phyloP scores from a whole-genome alignment of 1,139 yeast species.

The Suhomyces terraborum region DNA sequence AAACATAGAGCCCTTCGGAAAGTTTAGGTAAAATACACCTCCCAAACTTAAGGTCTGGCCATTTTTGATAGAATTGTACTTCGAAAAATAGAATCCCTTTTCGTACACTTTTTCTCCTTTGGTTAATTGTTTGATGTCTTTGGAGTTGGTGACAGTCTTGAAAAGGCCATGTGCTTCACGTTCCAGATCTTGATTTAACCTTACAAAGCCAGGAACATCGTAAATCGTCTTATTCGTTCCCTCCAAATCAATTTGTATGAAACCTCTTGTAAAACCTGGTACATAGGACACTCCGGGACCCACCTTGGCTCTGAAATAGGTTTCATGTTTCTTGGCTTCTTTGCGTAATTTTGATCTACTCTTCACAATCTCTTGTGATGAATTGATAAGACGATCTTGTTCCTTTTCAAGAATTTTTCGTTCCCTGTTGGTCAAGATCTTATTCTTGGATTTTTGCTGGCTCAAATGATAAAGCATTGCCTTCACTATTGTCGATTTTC shows the following conservation, averaged over 20 bases:
- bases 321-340: constrained; percentile 18
- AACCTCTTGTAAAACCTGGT: constrained; percentile 60
- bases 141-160: constrained; percentile 28
- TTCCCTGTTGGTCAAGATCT: constrained; percentile 14
- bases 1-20: constrained; percentile 45
- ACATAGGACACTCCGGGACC: constrained; percentile 53
- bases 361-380: constrained; percentile 5
- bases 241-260: constrained; percentile 35
- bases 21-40: constrained; percentile 56
- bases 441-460: constrained; percentile 11
- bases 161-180: constrained; percentile 33
- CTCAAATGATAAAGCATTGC: constrained; percentile 39
- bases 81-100: constrained; percentile 37
- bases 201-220: constrained; percentile 60
- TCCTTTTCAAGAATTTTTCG: constrained; percentile 20
- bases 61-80: constrained; percentile 43
- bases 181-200: constrained; percentile 8
- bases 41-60: constrained; percentile 56
- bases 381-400: constrained; percentile 21
- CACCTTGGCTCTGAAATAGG: constrained; percentile 22
- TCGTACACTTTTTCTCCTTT: constrained; percentile 40
- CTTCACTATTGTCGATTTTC: constrained; percentile 69
- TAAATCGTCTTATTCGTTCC: constrained; percentile 33
- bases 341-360: constrained; percentile 14
- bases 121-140: constrained; percentile 35